Percentiles rank a stretch among this genome's conserved stretches.
phyloP scores from a whole-genome alignment of 306 rosid genomes.

The Fragaria nilgerrensis region DNA sequence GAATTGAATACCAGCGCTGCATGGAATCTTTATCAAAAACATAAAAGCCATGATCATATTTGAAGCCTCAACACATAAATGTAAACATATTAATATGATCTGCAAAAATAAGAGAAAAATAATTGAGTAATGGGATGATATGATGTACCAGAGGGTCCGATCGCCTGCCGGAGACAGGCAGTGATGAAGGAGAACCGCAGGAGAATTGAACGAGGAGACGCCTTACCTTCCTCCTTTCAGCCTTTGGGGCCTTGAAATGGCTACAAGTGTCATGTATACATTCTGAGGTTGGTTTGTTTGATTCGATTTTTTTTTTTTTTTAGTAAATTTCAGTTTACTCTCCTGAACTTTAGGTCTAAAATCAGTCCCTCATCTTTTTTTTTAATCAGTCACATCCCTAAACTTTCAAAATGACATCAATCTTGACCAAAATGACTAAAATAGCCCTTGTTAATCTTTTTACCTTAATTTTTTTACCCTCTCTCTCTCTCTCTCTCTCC shows the following conservation, averaged over 20 bases:
- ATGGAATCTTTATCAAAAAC: neutral
- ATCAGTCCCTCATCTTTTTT: too few relatives aligned
- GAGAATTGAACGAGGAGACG: neutral
- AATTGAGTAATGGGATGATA: neutral
- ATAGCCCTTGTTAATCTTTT: too few relatives aligned
- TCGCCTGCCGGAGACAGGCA: neutral
- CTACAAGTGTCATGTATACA: neutral
- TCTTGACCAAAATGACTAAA: too few relatives aligned
- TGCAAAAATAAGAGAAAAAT: neutral
- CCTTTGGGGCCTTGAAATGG: neutral
- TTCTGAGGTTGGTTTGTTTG: too few relatives aligned
- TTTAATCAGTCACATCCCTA: too few relatives aligned
- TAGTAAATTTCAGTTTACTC: too few relatives aligned
- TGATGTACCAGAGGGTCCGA: constrained; percentile 6
- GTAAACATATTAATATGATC: neutral
- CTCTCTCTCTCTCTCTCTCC: too few relatives aligned
- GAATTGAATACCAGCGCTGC: neutral
- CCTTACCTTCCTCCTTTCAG: neutral
- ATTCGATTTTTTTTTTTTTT: neutral
- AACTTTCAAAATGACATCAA: too few relatives aligned
- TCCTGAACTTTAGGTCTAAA: too few relatives aligned
- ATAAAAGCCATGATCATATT: neutral
- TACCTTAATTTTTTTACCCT: too few relatives aligned
- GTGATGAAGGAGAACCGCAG: neutral
- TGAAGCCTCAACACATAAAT: neutral